Conservation (phyloP, 129 eudicot species). For the Pulicaria dysenterica region DNA sequence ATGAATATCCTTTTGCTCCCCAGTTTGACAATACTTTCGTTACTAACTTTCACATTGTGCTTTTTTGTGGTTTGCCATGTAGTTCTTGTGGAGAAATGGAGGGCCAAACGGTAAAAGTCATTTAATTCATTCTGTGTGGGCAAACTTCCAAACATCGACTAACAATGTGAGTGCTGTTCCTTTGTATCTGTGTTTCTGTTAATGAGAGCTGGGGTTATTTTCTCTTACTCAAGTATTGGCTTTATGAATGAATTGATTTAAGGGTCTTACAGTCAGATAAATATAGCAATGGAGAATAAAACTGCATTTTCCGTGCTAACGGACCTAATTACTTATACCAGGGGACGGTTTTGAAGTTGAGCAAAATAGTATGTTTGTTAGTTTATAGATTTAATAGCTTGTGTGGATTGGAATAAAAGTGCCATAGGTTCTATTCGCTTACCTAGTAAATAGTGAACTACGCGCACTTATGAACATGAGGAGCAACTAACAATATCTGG, state of each 20-base stretch:
- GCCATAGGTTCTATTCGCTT: slow-evolving; percentile 7
- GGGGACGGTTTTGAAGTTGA: slow-evolving; percentile 20
- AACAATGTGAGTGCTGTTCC: slow-evolving; percentile 64
- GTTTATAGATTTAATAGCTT: slow-evolving; percentile 6
- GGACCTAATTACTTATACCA: not conserved
- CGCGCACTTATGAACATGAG: not conserved
- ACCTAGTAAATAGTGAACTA: not conserved
- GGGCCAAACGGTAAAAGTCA: slow-evolving; percentile 69
- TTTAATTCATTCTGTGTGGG: slow-evolving; percentile 96
- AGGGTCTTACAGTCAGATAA: not conserved
- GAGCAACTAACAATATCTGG: slow-evolving; percentile 1
- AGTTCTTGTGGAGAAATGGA: slow-evolving; percentile 88
- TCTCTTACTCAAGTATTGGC: slow-evolving; percentile 7
- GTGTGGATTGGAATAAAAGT: not conserved
- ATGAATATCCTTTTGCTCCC: not conserved
- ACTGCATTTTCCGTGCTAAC: not conserved
- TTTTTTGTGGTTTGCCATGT: slow-evolving; percentile 30
- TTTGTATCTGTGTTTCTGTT: slow-evolving; percentile 18
- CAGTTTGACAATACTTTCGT: not conserved
- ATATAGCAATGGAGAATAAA: slow-evolving; percentile 7
- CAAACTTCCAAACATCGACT: slow-evolving; percentile 87
- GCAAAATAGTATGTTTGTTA: slow-evolving; percentile 10
- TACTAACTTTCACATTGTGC: slow-evolving; percentile 13
- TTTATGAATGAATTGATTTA: not conserved
- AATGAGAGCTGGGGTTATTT: slow-evolving; percentile 8